Evolutionary conservation across 306 rosid species (phyloP).

Genomic region (Inga laurina): DNA sequence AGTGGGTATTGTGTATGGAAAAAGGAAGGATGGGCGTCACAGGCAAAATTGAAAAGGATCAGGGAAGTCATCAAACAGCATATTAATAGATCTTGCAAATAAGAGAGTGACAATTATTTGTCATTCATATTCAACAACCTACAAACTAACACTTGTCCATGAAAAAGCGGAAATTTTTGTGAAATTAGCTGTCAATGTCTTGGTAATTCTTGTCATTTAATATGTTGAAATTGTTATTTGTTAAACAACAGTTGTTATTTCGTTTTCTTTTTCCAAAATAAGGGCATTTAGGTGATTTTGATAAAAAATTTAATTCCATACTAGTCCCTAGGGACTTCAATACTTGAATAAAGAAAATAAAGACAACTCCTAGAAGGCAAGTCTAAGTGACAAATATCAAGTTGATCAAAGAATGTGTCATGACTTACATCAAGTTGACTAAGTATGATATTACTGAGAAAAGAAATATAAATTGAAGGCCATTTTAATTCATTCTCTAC

Average conservation of each 20-base stretch:
- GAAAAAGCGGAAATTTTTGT: no score
- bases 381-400: not conserved
- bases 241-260: no score
- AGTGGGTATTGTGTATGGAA: not conserved
- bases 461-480: not conserved
- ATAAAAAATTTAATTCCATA: no score
- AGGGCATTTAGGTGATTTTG: no score
- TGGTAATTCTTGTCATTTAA: not conserved
- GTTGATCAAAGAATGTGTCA: not conserved
- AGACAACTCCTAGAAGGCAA: not conserved
- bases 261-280: no score
- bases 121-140: no score
- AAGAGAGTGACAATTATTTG: no score
- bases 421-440: not conserved
- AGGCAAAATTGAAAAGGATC: not conserved
- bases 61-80: not conserved
- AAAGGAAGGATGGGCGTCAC: not conserved
- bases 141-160: no score
- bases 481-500: not conserved
- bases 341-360: not conserved
- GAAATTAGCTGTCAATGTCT: not conserved
- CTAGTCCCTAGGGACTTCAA: not conserved
- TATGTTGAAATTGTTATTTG: no score
- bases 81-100: not conserved
- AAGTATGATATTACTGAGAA: slow-evolving; percentile 9